Evolutionary conservation across 139 green algal genomes (phyloP), one percentile per base, ranked within the genome.

Genomic region (Micromonas commoda): DNA sequence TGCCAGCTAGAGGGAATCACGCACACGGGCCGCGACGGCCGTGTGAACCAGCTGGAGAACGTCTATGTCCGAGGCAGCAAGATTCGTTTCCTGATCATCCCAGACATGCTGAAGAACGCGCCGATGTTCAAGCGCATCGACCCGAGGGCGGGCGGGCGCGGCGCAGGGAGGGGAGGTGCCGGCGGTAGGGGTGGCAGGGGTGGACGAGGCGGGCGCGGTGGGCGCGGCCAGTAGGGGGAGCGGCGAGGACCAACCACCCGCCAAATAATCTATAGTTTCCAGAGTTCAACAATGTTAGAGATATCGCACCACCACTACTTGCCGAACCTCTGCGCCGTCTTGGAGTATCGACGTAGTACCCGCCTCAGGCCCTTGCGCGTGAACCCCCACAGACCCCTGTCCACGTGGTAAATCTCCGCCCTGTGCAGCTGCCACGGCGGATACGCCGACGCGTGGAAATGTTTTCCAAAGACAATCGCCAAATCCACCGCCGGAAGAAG

Each of bases 101-200:
- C 96, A 29, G 96, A 99, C 79, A 98, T 99, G 94, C 85, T 99
- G n/a, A 98, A 97, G 77, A 98, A 98, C 79, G 93, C 96, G 0
- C 96, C 96, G 19, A 99, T 99, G 93, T 98, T 99, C 86, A 98
- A 98, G 72, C 29, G 53, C 23, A 70, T 78, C 53, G 72, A 78
- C 69, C 72, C 72, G 52, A 78, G 31, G 72, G 23, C 68, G 68
- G 53, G 53, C 4, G 33, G 66, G 32, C 32, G 31, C 29, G 31
- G 23, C 20, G 31, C 9, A 57, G 45, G 45, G 9, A 16, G 45
- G 45, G 16, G 45, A 57, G 45, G 45, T 16, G 45, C 9, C 45
- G 45, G 45, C 45, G 45, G 45, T 9, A 57, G 45, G 16, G 45
- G 45, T 16, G 45, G 45, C 45, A 16, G 45, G n/a, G n/a, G n/a